These are phyloP conservation scores for Bromus sterilis DNA, from an alignment of 176 grass and related monocot species.

Conservation along the genomic window DNA sequence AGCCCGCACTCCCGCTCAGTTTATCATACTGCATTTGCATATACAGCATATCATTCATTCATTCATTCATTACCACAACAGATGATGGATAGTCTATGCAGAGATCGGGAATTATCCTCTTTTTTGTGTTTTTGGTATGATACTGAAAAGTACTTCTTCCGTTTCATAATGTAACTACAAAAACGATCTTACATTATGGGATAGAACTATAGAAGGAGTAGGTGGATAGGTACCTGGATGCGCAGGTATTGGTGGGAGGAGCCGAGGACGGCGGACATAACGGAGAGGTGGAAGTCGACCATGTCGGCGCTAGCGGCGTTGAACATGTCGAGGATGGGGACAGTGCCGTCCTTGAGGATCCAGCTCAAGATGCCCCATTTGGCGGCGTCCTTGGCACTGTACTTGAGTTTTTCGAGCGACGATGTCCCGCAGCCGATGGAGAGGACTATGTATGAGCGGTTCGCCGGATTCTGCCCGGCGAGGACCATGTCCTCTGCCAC, in stretches of 20 bases:
- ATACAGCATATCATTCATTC: not conserved
- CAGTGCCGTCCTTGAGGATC: conserved; percentile 37
- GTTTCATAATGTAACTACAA: too few species aligned
- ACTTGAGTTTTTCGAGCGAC: conserved; percentile 19
- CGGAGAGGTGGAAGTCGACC: conserved; percentile 69
- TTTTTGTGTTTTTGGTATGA: not conserved
- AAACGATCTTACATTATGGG: too few species aligned
- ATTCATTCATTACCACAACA: not conserved
- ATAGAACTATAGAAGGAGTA: too few species aligned
- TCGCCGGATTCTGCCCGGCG: conserved; percentile 31
- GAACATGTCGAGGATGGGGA: conserved; percentile 63
- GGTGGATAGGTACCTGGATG: conserved; percentile 34
- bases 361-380: conserved; percentile 71
- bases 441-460: conserved; percentile 59
- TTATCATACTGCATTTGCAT: conserved; percentile 41
- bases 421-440: conserved; percentile 58
- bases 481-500: conserved; percentile 53
- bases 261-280: conserved; percentile 45
- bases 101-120: too few species aligned
- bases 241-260: conserved; percentile 38
- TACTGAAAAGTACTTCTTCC: too few species aligned
- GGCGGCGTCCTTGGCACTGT: conserved; percentile 30
- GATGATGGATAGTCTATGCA: not conserved
- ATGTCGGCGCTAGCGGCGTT: conserved; percentile 63
- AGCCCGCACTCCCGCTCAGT: conserved; percentile 23